Conservation (phyloP, 441 rosid genomes). For the Syzygium syzygioides region DNA sequence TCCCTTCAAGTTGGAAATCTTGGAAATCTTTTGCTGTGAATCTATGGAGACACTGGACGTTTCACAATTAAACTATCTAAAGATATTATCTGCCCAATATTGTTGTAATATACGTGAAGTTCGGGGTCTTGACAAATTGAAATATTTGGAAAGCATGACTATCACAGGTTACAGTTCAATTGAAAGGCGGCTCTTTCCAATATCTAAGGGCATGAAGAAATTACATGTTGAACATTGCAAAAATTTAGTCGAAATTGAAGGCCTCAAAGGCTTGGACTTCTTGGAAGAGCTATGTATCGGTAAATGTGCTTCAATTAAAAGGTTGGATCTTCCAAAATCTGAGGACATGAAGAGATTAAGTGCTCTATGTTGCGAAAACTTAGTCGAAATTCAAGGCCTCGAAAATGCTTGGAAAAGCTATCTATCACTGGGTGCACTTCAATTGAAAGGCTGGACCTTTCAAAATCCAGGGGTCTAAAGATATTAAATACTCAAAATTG, state of each 20-base stretch:
- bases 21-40: accelerated
- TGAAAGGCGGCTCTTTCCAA: neutral
- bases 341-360: accelerated
- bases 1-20: neutral
- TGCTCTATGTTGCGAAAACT: accelerated
- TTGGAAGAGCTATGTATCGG: too few relatives aligned
- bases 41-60: neutral
- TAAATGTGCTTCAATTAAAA: accelerated
- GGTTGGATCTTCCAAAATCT: accelerated
- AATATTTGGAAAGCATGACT: neutral
- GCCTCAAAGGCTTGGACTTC: accelerated
- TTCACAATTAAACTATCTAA: neutral
- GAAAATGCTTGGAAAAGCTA: neutral
- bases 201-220: accelerated
- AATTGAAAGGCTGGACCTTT: too few relatives aligned
- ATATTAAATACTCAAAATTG: too few relatives aligned
- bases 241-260: too few relatives aligned
- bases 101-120: neutral
- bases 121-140: neutral
- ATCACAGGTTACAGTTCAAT: neutral
- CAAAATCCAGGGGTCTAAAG: too few relatives aligned
- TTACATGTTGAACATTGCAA: accelerated
- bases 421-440: too few relatives aligned
- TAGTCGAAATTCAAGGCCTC: neutral
- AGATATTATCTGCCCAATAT: accelerated